phyloP scores from a whole-genome alignment of 1,284 basidiomycete genomes.

The Irpex sp. region DNA sequence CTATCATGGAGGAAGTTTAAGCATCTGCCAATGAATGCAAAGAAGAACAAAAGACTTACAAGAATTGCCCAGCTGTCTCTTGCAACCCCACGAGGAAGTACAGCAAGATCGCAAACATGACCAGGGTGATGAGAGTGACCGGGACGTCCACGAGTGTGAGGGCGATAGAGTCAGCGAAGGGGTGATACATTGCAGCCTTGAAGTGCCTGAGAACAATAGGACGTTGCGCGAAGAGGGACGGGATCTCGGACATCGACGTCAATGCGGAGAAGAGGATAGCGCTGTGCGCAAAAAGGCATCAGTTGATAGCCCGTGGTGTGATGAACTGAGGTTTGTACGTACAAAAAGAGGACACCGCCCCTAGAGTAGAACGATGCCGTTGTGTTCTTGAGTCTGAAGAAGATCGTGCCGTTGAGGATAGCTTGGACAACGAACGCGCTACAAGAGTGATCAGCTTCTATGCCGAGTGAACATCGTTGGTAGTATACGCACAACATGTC shows the following conservation, averaged over 20 bases:
- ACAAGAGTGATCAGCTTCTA: not conserved
- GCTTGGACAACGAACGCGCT: slow-evolving; percentile 15
- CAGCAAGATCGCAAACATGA: slow-evolving; percentile 54
- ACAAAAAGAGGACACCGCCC: slow-evolving; percentile 78
- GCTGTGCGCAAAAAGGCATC: slow-evolving; percentile 22
- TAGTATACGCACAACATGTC: slow-evolving; percentile 14
- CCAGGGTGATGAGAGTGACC: slow-evolving; percentile 49
- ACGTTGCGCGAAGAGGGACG: slow-evolving; percentile 67
- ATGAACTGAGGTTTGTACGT: slow-evolving; percentile 13
- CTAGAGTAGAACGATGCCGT: slow-evolving; percentile 77
- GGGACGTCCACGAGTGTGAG: slow-evolving; percentile 72
- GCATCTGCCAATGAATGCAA: not conserved
- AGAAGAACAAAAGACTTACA: slow-evolving; percentile 35
- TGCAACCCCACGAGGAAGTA: slow-evolving; percentile 68
- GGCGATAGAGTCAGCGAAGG: slow-evolving; percentile 64
- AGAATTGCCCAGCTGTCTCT: slow-evolving; percentile 49
- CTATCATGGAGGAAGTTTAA: slow-evolving; percentile 26
- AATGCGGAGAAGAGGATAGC: slow-evolving; percentile 52
- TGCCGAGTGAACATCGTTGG: not conserved
- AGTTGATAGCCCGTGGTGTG: not conserved
- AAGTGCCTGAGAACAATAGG: slow-evolving; percentile 66
- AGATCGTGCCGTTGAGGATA: slow-evolving; percentile 58
- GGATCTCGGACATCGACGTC: slow-evolving; percentile 69
- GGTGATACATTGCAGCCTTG: slow-evolving; percentile 61
- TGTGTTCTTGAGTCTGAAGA: slow-evolving; percentile 56